Base-by-base conservation (phyloP, 352 stramenopile genomes). In the Globisporangium carolinianum region DNA sequence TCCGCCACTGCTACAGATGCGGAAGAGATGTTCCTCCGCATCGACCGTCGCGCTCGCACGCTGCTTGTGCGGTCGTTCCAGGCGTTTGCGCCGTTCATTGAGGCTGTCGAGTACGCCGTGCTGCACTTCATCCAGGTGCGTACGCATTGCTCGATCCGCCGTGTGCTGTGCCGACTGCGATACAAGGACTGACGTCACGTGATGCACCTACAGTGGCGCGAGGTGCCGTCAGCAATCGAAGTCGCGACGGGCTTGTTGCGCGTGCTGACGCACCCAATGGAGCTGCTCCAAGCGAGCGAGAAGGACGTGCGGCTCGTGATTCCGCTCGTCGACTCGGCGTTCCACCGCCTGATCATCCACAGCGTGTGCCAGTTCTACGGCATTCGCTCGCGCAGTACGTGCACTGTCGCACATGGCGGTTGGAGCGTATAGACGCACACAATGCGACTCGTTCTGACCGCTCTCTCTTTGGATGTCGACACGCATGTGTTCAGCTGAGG, bases 331-430 rank as follows among this genome's bases (percentile, higher is more conserved):
- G 82, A 94, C 57, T 94, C 84, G 49, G 77, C 86, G 4, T 96
- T 94, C 60, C 86, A 96, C 58, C 86, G 86, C 32, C 66, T 96
- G 46, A 83, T 96, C 43, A 72, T 96, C 52, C 86, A 96, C 75
- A 90, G 76, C 17, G 72, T 92, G 8, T 96, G 86, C 71, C 86
- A 96, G 65, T 96, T 94, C 60, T 93, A 93, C 43, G 79, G 81
- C 51, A 67, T 96, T 49, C 79, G 79, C 49, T 93, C 86, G 41
- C 77, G 80, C 63, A 94, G 84, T 95, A 67, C 53, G 80, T 77
- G 51, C 9, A 2, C 6, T n/a, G n/a, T 53, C n/a, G 5, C 24
- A 24, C 24, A 24, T 24, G 24, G 24, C 24, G 24, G 24, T 24
- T 24, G 24, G 1, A 24, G 24, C 24, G 24, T 24, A 24, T 24